Percentiles rank a stretch among this genome's conserved stretches.
Evolutionary conservation across 148 eudicot species (phyloP).

Genomic region (Fallopia convolvulus): DNA sequence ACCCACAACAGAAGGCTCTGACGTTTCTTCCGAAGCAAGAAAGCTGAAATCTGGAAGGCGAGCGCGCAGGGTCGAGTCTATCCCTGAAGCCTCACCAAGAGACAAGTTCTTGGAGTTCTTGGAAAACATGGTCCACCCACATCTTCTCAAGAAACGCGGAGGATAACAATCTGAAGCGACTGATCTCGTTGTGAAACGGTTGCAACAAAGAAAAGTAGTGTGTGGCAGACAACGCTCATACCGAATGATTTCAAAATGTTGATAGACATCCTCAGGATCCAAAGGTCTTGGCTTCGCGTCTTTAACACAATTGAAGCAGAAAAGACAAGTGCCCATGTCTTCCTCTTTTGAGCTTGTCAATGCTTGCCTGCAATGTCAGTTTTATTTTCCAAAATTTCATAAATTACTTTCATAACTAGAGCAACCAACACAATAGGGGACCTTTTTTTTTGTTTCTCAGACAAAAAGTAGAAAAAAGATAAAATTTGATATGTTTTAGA

Average conservation of each 20-base stretch:
- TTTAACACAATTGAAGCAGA: conserved; percentile 26
- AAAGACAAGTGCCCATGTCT: conserved; percentile 29
- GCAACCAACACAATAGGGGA: too few species aligned
- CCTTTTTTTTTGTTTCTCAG: too few species aligned
- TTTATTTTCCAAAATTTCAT: background rate
- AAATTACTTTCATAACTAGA: too few species aligned
- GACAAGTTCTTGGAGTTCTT: conserved; percentile 22
- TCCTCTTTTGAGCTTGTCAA: conserved; percentile 38
- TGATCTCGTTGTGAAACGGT: conserved; percentile 35
- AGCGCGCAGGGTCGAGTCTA: conserved; percentile 25
- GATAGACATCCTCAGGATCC: conserved; percentile 45
- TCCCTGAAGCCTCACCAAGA: conserved; percentile 53
- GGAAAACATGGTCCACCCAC: conserved; percentile 31
- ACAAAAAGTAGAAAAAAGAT: too few species aligned
- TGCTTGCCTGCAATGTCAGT: conserved; percentile 13
- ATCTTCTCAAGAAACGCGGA: conserved; percentile 42
- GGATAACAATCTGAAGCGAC: conserved; percentile 51
- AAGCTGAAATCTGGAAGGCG: conserved; percentile 29
- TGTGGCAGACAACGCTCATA: background rate
- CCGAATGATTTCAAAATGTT: conserved; percentile 43
- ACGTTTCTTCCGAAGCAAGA: conserved; percentile 19
- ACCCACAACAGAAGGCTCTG: conserved; percentile 39
- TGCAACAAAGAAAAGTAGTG: conserved; percentile 11
- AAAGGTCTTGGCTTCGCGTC: conserved; percentile 52
- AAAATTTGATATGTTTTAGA: background rate